Base-by-base conservation (phyloP, 163 green algal species). In the Scenedesmus sp. region DNA sequence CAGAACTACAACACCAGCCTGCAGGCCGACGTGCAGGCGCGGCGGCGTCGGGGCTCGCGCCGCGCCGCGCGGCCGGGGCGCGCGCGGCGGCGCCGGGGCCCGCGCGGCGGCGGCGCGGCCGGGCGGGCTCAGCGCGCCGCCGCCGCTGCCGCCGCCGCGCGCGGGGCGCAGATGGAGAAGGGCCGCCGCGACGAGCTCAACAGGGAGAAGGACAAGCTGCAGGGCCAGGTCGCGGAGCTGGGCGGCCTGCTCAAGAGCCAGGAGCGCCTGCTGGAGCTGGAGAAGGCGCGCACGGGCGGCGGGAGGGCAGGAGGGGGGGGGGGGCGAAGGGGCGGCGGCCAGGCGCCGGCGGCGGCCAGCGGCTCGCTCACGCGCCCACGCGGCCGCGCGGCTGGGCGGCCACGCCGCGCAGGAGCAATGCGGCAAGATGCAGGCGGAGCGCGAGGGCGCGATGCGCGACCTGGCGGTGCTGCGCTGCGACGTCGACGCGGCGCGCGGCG, bases 161-260 rank as follows among this genome's bases (percentile, higher is more conserved):
- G 50, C 10, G 50, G 53, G 15, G 10, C 39, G 69, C 69, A 77
- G 65, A 29, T 74, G 13, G 82, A 87, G 60, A 87, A 89, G 70
- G 24, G 14, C 4, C 60, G 62, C 13, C 75, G 82, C 20, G 85
- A 89, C 22, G 82, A 89, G 60, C 39, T 86, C 78, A 70, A 47
- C 4, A 47, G 62, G 17, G 53, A 86, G 66, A 60, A 79, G 72
- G 83, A 85, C 15, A 77, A 67, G 18, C 81, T 89, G 56, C 73
- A 88, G 80, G 84, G 80, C 1, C 87, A 93, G 39, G 87, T 63
- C 4, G 90, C 89, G 22, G 77, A 85, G 70, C 85, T 95, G 15
- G 78, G 85, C 18, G 91, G 91, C 36, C 58, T 77, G 20, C 63
- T 92, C 29, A 77, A 75, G 13, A 90, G 87, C 39, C 79, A 91